Percentiles rank a stretch among this genome's conserved stretches.
Evolutionary conservation across 805 yeast species (phyloP).

Genomic region (Candida ovalis): DNA sequence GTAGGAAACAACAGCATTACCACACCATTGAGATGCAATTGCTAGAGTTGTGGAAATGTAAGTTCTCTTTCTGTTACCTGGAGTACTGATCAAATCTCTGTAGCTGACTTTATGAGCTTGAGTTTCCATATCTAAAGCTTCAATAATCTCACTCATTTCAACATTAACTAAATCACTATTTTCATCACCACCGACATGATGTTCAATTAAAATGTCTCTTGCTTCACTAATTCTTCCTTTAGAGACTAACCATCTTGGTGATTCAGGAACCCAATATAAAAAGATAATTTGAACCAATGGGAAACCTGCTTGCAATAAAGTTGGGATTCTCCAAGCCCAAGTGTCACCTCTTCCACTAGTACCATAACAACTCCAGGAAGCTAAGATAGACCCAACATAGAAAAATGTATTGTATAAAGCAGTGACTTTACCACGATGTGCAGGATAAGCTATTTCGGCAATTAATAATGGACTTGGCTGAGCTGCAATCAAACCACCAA

Average conservation of each 20-base stretch:
- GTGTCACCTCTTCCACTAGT: constrained; percentile 28
- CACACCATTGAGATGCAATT: constrained; percentile 37
- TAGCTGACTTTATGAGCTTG: constrained; percentile 29
- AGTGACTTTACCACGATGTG: constrained; percentile 28
- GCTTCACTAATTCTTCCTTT: constrained; percentile 42
- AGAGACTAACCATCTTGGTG: constrained; percentile 41
- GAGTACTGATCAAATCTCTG: constrained; percentile 34
- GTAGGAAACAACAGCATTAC: constrained; percentile 46
- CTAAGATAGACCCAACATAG: constrained; percentile 28
- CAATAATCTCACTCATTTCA: constrained; percentile 35
- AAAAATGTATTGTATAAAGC: constrained; percentile 30
- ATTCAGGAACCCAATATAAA: constrained; percentile 32
- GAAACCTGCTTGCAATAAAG: constrained; percentile 31
- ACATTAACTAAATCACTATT: constrained; percentile 30
- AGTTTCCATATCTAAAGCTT: constrained; percentile 37
- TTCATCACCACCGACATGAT: constrained; percentile 36
- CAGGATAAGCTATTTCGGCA: constrained; percentile 33
- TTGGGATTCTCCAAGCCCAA: constrained; percentile 33
- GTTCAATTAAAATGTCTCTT: constrained; percentile 29
- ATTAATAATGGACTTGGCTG: constrained; percentile 34
- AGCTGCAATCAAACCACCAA: constrained; percentile 25
- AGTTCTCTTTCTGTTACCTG: constrained; percentile 37
- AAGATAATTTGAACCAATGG: constrained; percentile 16
- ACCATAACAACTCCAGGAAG: constrained; percentile 37
- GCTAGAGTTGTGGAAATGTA: constrained; percentile 30